Evolutionary conservation across 495 filamentous ascomycete genomes (phyloP).

Genomic region (Barbatosphaeria neglecta): DNA sequence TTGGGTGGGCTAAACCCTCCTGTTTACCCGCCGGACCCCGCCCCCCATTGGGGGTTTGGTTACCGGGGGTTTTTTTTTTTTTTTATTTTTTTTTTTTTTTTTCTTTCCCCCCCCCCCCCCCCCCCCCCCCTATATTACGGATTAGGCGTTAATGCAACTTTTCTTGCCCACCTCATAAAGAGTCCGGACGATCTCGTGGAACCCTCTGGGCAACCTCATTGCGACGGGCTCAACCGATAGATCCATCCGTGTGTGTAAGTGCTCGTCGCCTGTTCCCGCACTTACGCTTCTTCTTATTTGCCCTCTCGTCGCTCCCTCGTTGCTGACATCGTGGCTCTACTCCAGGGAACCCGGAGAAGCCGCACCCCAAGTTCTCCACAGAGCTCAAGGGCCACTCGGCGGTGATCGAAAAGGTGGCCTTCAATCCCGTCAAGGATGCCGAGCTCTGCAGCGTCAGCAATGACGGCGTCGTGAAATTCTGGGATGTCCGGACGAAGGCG

Average conservation of each 20-base stretch:
- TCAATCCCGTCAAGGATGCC: constrained; percentile 79
- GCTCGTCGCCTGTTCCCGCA: too few relatives aligned
- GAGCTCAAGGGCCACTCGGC: constrained; percentile 73
- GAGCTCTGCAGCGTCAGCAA: constrained; percentile 76
- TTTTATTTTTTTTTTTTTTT: neutral
- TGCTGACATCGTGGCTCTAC: neutral
- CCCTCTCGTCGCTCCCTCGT: neutral
- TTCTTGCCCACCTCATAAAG: constrained; percentile 12
- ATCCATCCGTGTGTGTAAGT: constrained; percentile 59
- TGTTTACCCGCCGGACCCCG: too few relatives aligned
- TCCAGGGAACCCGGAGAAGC: constrained; percentile 74
- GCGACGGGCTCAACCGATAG: constrained; percentile 77
- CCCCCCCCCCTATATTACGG: too few relatives aligned
- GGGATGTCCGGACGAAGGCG: constrained; percentile 78
- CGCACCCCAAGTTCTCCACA: constrained; percentile 67
- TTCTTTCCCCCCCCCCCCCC: too few relatives aligned
- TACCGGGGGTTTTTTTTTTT: neutral
- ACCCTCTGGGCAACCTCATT: constrained; percentile 71
- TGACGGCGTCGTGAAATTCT: constrained; percentile 81
- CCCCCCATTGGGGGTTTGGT: too few relatives aligned
- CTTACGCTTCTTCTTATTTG: too few relatives aligned
- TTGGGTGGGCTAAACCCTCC: too few relatives aligned
- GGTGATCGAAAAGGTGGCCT: constrained; percentile 74
- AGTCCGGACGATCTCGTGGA: constrained; percentile 74
- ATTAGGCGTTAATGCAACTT: neutral